Evolutionary conservation across 1,284 basidiomycete genomes (phyloP).

Genomic region (Takashimella tepidaria): DNA sequence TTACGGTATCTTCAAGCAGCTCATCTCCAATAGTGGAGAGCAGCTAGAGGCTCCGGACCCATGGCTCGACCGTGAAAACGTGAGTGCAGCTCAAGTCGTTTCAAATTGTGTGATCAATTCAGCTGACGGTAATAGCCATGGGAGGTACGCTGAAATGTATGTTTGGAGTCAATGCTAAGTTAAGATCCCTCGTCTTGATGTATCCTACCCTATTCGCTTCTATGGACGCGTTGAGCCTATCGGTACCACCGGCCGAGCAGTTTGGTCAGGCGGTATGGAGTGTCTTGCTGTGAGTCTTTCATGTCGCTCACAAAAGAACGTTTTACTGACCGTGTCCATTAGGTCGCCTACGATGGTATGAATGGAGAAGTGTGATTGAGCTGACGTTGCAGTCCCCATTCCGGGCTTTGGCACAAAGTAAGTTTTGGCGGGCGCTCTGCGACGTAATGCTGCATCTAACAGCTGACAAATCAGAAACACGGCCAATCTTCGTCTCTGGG

Average conservation of each 20-base stretch:
- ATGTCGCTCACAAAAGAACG: no score
- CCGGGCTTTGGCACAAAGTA: slow-evolving; percentile 58
- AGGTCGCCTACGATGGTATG: slow-evolving; percentile 69
- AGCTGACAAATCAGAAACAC: slow-evolving; percentile 36
- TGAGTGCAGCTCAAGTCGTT: slow-evolving; percentile 33
- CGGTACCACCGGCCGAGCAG: slow-evolving; percentile 57
- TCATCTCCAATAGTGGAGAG: slow-evolving; percentile 64
- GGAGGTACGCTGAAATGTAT: slow-evolving; percentile 52
- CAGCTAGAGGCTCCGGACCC: slow-evolving; percentile 90
- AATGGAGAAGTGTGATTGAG: neutral
- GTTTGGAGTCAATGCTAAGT: neutral
- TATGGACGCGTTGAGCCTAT: slow-evolving; percentile 72
- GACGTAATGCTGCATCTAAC: neutral
- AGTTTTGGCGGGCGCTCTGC: neutral
- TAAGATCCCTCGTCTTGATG: slow-evolving; percentile 69
- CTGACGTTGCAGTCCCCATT: slow-evolving; percentile 55
- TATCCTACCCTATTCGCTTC: slow-evolving; percentile 66
- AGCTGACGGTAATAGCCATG: slow-evolving; percentile 48
- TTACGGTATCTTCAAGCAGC: slow-evolving; percentile 92
- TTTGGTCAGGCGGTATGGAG: slow-evolving; percentile 86
- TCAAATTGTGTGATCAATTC: neutral
- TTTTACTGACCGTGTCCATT: no score
- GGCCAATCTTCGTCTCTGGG: slow-evolving; percentile 53
- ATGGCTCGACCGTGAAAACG: slow-evolving; percentile 78
- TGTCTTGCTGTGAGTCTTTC: slow-evolving; percentile 62